Percentiles rank a stretch among this genome's conserved stretches.
Evolutionary conservation across 2,329 filamentous ascomycete species (phyloP).

Genomic region (Neurospora sp.): DNA sequence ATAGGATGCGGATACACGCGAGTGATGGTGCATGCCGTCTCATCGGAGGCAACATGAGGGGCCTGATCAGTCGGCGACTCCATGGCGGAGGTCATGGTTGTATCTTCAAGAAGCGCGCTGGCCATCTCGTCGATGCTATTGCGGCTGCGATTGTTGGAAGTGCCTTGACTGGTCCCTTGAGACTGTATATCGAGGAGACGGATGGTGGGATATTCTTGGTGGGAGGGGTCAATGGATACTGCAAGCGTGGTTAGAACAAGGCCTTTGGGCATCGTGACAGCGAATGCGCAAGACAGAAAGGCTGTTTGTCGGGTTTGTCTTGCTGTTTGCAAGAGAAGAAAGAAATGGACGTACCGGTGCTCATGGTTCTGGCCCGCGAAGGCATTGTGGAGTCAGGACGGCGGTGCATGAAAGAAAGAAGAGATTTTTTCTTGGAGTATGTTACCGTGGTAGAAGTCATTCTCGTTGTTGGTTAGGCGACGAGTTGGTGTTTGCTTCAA

Average conservation of each 20-base stretch:
- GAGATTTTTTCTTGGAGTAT: neutral
- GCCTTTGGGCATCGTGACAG: neutral
- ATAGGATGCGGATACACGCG: neutral
- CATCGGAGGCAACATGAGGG: neutral
- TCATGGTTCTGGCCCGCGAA: neutral
- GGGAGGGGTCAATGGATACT: neutral
- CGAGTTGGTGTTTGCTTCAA: neutral
- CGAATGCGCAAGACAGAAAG: neutral
- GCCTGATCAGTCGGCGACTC: neutral
- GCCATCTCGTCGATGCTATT: slow-evolving; percentile 3
- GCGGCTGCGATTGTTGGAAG: neutral
- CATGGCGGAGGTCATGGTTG: neutral
- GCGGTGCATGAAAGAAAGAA: neutral
- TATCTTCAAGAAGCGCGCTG: slow-evolving; percentile 1
- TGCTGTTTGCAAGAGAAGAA: neutral
- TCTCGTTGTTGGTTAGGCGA: too few species aligned
- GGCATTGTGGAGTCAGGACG: neutral
- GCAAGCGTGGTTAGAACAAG: neutral
- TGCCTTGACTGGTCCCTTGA: neutral
- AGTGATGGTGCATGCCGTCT: neutral
- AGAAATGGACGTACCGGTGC: neutral
- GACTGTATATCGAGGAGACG: neutral
- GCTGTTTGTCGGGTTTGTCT: neutral
- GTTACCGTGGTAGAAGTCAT: neutral
- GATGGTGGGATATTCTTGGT: neutral